Conservation (phyloP, 1,284 basidiomycete species). For the Apiotrichum porosum region DNA sequence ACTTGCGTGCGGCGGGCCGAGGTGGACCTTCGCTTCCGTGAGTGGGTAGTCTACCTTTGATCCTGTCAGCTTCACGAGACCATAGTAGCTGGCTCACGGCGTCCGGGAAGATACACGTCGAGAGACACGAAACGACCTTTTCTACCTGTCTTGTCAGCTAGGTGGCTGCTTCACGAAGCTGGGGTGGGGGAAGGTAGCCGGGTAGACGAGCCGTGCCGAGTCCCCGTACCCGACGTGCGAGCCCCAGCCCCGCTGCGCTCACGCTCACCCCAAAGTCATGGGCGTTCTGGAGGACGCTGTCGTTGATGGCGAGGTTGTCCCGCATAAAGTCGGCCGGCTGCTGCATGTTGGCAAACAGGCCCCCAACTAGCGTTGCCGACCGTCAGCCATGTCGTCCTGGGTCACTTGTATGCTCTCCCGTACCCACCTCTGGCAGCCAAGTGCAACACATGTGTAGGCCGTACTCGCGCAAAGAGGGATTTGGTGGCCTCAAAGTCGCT, state of each 20-base stretch:
- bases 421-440: constrained; percentile 71
- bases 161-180: neutral
- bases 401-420: neutral
- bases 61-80: neutral
- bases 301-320: constrained; percentile 86
- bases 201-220: no score
- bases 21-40: constrained; percentile 82
- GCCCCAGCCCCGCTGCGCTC: no score
- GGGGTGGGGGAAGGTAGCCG: no score
- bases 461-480: constrained; percentile 71
- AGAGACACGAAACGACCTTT: constrained; percentile 50
- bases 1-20: constrained; percentile 68
- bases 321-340: constrained; percentile 83
- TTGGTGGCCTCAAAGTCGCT: constrained; percentile 60
- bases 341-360: constrained; percentile 86
- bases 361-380: constrained; percentile 73
- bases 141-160: constrained; percentile 43
- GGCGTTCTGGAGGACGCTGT: constrained; percentile 73
- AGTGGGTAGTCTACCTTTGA: constrained; percentile 64
- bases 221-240: no score
- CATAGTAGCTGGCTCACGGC: constrained; percentile 23
- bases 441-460: constrained; percentile 87
- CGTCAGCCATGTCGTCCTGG: no score
- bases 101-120: constrained; percentile 52
- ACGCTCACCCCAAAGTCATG: constrained; percentile 56